phyloP scores from a whole-genome alignment of 495 filamentous ascomycete genomes.

The Margaritispora aquatica region DNA sequence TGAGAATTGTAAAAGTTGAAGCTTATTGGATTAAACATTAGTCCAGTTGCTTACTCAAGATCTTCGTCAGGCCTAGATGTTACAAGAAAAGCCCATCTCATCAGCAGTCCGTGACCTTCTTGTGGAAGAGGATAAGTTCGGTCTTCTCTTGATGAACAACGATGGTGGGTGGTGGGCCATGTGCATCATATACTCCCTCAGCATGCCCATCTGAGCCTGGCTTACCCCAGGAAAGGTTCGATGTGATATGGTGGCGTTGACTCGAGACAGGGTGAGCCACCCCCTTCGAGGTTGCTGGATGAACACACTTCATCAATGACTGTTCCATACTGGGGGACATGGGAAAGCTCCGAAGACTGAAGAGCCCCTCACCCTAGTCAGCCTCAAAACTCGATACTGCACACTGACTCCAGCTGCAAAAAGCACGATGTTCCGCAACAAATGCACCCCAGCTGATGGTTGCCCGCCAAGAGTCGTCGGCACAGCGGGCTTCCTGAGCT shows the following conservation, averaged over 20 bases:
- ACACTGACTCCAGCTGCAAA: constrained; percentile 19
- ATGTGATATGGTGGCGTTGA: constrained; percentile 17
- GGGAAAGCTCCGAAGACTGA: constrained; percentile 4
- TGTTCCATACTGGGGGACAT: constrained; percentile 6
- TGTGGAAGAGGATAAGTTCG: constrained; percentile 1
- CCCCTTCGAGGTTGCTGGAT: constrained; percentile 20
- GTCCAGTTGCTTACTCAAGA: constrained; percentile 19
- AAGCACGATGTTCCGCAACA: background rate
- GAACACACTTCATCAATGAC: constrained; percentile 12
- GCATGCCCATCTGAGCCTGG: constrained; percentile 20
- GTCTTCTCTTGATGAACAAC: background rate
- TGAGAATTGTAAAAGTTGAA: background rate
- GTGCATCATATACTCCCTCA: constrained; percentile 23
- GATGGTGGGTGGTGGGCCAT: background rate
- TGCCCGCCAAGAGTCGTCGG: constrained; percentile 14
- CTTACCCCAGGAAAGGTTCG: constrained; percentile 20
- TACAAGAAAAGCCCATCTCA: constrained; percentile 8
- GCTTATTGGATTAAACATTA: background rate
- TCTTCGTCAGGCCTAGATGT: constrained; percentile 20
- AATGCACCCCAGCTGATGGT: background rate
- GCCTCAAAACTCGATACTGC: constrained; percentile 13
- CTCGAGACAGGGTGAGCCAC: constrained; percentile 23
- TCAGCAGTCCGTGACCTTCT: constrained; percentile 10
- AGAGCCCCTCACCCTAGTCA: background rate
- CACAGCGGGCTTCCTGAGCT: constrained; percentile 18